Evolutionary conservation across 768 basidiomycete genomes (phyloP).

Genomic region (Strobilomyces confusus): DNA sequence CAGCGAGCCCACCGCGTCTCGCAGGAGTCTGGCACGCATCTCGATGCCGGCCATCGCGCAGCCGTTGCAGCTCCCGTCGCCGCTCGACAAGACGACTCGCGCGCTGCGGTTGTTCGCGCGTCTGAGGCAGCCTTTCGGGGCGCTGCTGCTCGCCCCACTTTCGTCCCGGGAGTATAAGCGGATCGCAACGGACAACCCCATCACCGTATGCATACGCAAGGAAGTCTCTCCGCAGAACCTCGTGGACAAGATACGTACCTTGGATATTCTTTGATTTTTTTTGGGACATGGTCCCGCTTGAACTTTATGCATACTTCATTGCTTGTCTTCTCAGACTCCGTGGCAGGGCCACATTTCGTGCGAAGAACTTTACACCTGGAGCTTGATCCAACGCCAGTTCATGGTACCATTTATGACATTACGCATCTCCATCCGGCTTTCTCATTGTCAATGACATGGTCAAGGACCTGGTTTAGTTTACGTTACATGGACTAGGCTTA

Average conservation of each 20-base stretch:
- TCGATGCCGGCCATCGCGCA: background rate
- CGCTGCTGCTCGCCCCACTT: constrained; percentile 10
- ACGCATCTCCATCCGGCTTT: too few relatives aligned
- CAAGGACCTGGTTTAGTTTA: too few relatives aligned
- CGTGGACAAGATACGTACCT: constrained; percentile 11
- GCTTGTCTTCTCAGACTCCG: too few relatives aligned
- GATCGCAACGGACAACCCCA: constrained; percentile 15
- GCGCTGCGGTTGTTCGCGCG: constrained; percentile 13
- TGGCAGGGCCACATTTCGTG: too few relatives aligned
- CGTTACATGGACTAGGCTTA: too few relatives aligned
- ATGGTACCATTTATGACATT: too few relatives aligned
- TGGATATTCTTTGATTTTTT: constrained; percentile 12
- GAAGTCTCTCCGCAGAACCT: constrained; percentile 6
- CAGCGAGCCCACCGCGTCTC: background rate
- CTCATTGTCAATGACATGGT: too few relatives aligned
- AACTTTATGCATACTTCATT: background rate
- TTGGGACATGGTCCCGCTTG: background rate
- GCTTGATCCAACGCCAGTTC: too few relatives aligned
- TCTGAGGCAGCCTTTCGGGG: constrained; percentile 1
- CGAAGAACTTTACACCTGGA: too few relatives aligned
- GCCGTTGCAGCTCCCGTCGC: constrained; percentile 5
- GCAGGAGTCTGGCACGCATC: background rate
- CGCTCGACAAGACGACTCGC: constrained; percentile 13
- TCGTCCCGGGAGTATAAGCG: constrained; percentile 14
- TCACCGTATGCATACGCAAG: constrained; percentile 11